Base-by-base conservation (phyloP, 2,329 filamentous ascomycete species). In the Cercospora canescens region DNA sequence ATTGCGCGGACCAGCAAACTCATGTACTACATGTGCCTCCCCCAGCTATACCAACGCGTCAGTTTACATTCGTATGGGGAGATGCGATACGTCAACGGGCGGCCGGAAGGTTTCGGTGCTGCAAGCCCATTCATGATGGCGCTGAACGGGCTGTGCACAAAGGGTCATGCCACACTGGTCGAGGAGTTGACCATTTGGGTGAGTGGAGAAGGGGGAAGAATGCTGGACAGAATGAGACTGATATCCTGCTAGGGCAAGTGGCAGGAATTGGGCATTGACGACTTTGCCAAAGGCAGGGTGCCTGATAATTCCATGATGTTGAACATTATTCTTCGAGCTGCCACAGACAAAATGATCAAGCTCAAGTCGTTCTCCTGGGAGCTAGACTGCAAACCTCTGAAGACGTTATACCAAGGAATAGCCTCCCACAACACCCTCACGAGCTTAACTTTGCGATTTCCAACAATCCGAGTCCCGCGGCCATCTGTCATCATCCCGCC, bases 241-340 rank as follows among this genome's bases (percentile, higher is more conserved):
- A 58, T 63, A 21, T 9, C 18, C 12, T 4, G n/a, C 24, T 18
- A 63, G 62, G 87, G 87, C 24, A 81, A 86, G 28, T 89, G 85
- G 85, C 81, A 81, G 62, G 87, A 88, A 71, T 77, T 81, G 59
- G 85, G 86, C 60, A 71, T 85, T 24, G 84, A 88, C 60, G 86
- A 88, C 68, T 85, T 87, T 75, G 83, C 84, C 63, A 83, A 83
- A 54, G 87, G 87, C 0, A 79, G 86, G 39, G 84, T 89, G 61
- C 86, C 87, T n/a, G 87, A 89, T 76, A 87, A 84, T 52, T 85
- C 82, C 39, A 88, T 89, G 85, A 82, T 89, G 80, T 77, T 89
- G 72, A 88, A 87, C 73, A 85, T 88, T 58, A 81, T 84, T 2
- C 79, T 88, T 59, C 83, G 87, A 64, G 86, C 85, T 2, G 86